phyloP scores from a whole-genome alignment of 2,329 filamentous ascomycete species.

The Pyricularia sp. region DNA sequence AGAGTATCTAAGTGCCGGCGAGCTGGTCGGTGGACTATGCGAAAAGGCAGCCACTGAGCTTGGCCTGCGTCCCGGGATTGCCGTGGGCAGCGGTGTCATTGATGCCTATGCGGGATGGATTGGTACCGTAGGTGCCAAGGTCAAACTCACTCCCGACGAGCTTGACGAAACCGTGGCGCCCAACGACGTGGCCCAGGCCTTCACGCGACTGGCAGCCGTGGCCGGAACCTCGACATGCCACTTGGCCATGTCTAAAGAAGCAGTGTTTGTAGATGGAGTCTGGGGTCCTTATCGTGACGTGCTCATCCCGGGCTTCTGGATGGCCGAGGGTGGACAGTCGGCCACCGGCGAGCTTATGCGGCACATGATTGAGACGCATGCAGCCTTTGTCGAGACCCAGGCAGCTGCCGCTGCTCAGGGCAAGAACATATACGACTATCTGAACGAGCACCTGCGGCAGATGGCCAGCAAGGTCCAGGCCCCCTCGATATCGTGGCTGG shows the following conservation, averaged over 20 bases:
- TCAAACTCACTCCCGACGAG: constrained; percentile 60
- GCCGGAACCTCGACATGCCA: constrained; percentile 97
- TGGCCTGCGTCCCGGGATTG: constrained; percentile 77
- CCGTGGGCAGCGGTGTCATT: constrained; percentile 92
- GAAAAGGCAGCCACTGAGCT: constrained; percentile 76
- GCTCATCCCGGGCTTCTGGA: constrained; percentile 84
- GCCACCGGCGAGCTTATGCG: constrained; percentile 92
- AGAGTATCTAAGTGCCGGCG: constrained; percentile 81
- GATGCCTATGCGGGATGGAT: constrained; percentile 99
- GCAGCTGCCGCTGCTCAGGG: constrained; percentile 67
- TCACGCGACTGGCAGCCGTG: constrained; percentile 84
- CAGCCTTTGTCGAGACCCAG: constrained; percentile 72
- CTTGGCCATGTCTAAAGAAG: constrained; percentile 85
- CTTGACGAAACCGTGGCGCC: constrained; percentile 59
- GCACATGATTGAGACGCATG: constrained; percentile 91
- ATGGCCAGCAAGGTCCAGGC: constrained; percentile 60
- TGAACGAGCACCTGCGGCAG: constrained; percentile 78
- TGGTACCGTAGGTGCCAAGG: constrained; percentile 95
- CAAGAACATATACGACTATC: constrained; percentile 87
- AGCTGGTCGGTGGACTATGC: constrained; percentile 77
- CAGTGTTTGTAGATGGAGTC: constrained; percentile 89
- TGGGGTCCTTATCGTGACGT: constrained; percentile 98
- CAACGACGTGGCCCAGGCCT: constrained; percentile 87
- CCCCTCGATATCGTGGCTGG: constrained; percentile 75
- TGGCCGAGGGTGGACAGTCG: constrained; percentile 94